These are phyloP conservation scores for Pythium graminicola DNA, from an alignment of 352 stramenopile genomes.

Conservation along the genomic window DNA sequence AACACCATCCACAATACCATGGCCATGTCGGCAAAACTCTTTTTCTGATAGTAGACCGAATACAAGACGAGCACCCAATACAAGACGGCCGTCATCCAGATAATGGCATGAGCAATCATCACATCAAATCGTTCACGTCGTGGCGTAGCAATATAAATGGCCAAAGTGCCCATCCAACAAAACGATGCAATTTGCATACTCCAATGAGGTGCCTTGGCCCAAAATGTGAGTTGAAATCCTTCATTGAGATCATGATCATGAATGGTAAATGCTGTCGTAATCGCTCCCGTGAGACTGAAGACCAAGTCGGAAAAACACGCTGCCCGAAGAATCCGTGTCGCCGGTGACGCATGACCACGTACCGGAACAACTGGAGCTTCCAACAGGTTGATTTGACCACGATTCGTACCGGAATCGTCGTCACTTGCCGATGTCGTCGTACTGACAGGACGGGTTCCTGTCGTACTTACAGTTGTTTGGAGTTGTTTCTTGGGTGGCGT, in stretches of 20 bases:
- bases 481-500: slow-evolving; percentile 8
- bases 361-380: slow-evolving; percentile 6
- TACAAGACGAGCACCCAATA: slow-evolving; percentile 75
- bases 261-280: slow-evolving; percentile 51
- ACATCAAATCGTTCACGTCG: slow-evolving; percentile 60
- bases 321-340: slow-evolving; percentile 57
- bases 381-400: slow-evolving; percentile 18
- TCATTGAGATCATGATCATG: slow-evolving; percentile 22
- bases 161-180: slow-evolving; percentile 68
- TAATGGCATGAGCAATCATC: slow-evolving; percentile 62
- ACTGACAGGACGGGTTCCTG: slow-evolving; percentile 6
- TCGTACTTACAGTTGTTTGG: background rate
- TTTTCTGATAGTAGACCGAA: slow-evolving; percentile 47
- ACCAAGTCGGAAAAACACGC: slow-evolving; percentile 65
- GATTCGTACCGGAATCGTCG: slow-evolving; percentile 10
- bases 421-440: slow-evolving; percentile 3
- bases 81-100: slow-evolving; percentile 72
- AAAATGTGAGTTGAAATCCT: slow-evolving; percentile 66
- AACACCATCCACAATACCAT: slow-evolving; percentile 74
- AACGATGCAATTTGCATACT: slow-evolving; percentile 73
- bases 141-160: slow-evolving; percentile 60
- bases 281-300: slow-evolving; percentile 55
- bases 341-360: slow-evolving; percentile 30
- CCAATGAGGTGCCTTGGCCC: slow-evolving; percentile 63
- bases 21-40: slow-evolving; percentile 35